Percentiles rank a stretch among this genome's conserved stretches.
Evolutionary conservation across 176 grass and related monocot genomes (phyloP).

Genomic region (Triticum turgidum): DNA sequence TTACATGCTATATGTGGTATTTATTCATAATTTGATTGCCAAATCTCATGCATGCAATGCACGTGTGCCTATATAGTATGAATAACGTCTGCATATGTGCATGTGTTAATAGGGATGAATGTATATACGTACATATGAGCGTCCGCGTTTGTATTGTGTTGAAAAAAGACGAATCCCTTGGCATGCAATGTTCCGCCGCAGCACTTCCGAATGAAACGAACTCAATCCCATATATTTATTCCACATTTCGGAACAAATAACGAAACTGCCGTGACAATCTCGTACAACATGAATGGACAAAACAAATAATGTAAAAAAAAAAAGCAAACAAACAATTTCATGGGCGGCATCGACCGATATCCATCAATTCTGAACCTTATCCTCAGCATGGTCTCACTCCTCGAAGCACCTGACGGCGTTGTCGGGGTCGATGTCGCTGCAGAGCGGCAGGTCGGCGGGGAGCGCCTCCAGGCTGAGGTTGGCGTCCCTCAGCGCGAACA

Average conservation of each 20-base stretch:
- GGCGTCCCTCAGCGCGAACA: constrained; percentile 45
- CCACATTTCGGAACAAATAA: background rate
- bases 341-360: background rate
- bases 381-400: background rate
- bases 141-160: too few relatives aligned
- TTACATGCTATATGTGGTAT: too few relatives aligned
- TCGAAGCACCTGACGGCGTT: constrained; percentile 47
- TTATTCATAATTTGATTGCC: too few relatives aligned
- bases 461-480: constrained; percentile 55
- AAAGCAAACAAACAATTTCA: background rate
- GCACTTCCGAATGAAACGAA: background rate
- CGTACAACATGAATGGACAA: too few relatives aligned
- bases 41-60: too few relatives aligned
- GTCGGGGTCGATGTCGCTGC: constrained; percentile 39
- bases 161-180: too few relatives aligned
- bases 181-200: too few relatives aligned
- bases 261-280: background rate
- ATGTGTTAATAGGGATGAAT: too few relatives aligned
- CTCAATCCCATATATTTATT: background rate
- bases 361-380: background rate
- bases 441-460: constrained; percentile 55
- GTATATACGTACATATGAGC: too few relatives aligned
- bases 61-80: too few relatives aligned
- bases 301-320: background rate
- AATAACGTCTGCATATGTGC: too few relatives aligned